Conservation (phyloP, 768 basidiomycete species). For the Tricholoma matsutake region DNA sequence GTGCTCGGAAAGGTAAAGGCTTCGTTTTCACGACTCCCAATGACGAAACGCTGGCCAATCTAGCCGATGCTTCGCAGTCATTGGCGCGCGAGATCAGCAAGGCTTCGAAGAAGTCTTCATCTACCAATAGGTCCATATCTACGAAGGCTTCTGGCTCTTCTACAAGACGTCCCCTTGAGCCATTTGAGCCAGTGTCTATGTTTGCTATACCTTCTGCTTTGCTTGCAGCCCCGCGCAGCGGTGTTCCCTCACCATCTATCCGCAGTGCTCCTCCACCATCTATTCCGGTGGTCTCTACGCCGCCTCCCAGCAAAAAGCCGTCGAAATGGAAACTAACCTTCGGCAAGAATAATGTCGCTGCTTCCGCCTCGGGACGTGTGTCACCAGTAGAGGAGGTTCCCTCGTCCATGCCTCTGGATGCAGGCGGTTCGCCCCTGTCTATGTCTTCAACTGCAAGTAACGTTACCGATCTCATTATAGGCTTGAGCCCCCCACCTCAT, state of each 20-base stretch:
- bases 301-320: conserved; percentile 62
- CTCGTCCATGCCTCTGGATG: conserved; percentile 27
- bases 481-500: conserved; percentile 43
- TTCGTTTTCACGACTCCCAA: conserved; percentile 34
- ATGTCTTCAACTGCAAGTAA: conserved; percentile 76
- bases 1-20: conserved; percentile 80
- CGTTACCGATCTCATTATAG: conserved; percentile 73
- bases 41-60: conserved; percentile 61
- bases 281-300: conserved; percentile 4
- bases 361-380: conserved; percentile 34
- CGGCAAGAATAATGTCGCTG: conserved; percentile 49
- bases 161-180: conserved; percentile 22
- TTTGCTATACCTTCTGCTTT: conserved; percentile 39
- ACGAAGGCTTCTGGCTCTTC: conserved; percentile 28
- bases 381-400: conserved; percentile 40
- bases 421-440: conserved; percentile 22
- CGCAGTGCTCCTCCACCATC: neutral
- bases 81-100: conserved; percentile 83
- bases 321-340: conserved; percentile 86
- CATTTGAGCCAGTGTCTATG: conserved; percentile 46
- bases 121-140: conserved; percentile 28
- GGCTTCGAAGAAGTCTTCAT: conserved; percentile 50
- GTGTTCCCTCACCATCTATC: conserved; percentile 17
- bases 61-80: conserved; percentile 78
- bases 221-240: conserved; percentile 20